Percentiles rank a stretch among this genome's conserved stretches.
Conservation (phyloP, 2,329 filamentous ascomycete genomes). For the Diaporthe vexans region DNA sequence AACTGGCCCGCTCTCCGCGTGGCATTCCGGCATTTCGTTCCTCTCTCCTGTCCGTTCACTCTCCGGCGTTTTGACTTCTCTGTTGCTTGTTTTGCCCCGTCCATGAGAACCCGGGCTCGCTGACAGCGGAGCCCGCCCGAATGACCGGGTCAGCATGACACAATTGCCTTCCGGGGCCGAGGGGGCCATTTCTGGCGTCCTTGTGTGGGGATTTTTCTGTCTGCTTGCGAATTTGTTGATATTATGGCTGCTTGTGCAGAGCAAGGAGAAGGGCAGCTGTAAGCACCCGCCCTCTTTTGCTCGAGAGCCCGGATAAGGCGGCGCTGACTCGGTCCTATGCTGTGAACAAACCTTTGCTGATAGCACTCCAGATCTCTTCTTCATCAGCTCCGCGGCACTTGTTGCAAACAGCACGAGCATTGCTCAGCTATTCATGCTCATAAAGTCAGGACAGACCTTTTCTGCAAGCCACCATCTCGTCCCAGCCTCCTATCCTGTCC, state of each 20-base stretch:
- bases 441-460: constrained; percentile 23
- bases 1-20: constrained; percentile 29
- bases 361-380: constrained; percentile 31
- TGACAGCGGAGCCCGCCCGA: constrained; percentile 7
- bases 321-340: not conserved
- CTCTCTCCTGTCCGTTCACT: not conserved
- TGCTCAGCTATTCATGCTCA: constrained; percentile 30
- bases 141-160: constrained; percentile 29
- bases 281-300: not conserved
- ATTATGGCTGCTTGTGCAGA: constrained; percentile 39
- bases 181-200: constrained; percentile 33
- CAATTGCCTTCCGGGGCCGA: constrained; percentile 38
- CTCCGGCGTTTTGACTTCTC: not conserved
- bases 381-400: constrained; percentile 21
- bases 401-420: constrained; percentile 37
- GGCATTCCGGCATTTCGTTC: not conserved
- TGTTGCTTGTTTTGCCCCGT: not conserved
- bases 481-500: not conserved
- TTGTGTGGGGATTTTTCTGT: constrained; percentile 27
- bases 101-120: constrained; percentile 4
- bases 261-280: constrained; percentile 40
- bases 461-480: not conserved
- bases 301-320: not conserved
- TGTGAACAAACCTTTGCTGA: not conserved
- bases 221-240: constrained; percentile 31